These are phyloP conservation scores for Ustilago nuda DNA, from an alignment of 1,284 basidiomycete genomes.

Conservation along the genomic window DNA sequence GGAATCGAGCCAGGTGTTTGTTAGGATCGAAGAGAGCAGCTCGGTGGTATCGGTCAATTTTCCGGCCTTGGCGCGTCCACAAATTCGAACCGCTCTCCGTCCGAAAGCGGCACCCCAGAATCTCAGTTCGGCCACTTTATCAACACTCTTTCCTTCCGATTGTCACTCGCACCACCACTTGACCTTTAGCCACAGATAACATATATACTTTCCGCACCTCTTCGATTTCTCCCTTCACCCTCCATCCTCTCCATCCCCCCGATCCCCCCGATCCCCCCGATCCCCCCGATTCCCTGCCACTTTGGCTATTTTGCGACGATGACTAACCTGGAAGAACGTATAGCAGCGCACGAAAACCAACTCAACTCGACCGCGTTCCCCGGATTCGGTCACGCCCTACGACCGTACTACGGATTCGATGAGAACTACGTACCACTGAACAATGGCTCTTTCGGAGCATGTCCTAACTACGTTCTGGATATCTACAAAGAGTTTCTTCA, in stretches of 20 bases:
- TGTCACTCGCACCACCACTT: conserved; percentile 12
- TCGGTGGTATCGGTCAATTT: conserved; percentile 17
- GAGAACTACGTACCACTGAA: conserved; percentile 37
- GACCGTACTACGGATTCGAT: conserved; percentile 40
- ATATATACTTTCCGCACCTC: neutral
- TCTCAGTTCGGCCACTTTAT: neutral
- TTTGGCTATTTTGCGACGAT: neutral
- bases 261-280: neutral
- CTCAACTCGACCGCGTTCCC: conserved; percentile 33
- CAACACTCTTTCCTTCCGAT: neutral
- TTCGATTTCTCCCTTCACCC: neutral
- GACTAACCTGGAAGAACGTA: conserved; percentile 18
- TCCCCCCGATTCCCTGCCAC: no score
- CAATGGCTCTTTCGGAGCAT: conserved; percentile 49
- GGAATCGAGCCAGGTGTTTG: no score
- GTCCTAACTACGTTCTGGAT: conserved; percentile 42
- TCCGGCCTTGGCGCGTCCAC: conserved; percentile 7
- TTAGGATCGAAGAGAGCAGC: neutral
- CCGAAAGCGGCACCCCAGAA: conserved; percentile 1
- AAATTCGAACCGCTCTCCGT: neutral
- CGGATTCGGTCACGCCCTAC: conserved; percentile 35
- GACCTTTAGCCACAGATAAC: neutral
- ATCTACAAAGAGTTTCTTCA: conserved; percentile 23
- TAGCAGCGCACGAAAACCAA: conserved; percentile 16
- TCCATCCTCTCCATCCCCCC: neutral